A percentile compares a stretch with the other conserved stretches of the same genome.
phyloP scores from a whole-genome alignment of 176 grass and related monocot species.

The Musa beccarii region DNA sequence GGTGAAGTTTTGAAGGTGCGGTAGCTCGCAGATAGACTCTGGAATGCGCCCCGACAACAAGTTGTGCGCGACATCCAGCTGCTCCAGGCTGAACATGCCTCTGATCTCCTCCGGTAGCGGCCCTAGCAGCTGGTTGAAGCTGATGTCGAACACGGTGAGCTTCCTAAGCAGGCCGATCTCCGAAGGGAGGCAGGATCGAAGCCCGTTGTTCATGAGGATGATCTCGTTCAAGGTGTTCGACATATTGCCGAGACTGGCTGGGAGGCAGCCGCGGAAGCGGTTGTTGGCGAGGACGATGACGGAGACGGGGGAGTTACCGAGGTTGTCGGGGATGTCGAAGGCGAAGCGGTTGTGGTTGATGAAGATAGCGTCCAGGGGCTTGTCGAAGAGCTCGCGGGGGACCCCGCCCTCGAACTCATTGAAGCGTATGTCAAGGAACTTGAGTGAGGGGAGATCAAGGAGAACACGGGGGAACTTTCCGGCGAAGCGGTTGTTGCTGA shows the following conservation, averaged over 20 bases:
- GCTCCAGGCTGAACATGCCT: constrained; percentile 56
- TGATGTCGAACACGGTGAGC: constrained; percentile 81
- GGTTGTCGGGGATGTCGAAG: constrained; percentile 65
- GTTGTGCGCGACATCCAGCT: constrained; percentile 89
- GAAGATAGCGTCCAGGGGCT: constrained; percentile 85
- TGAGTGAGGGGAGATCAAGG: constrained; percentile 44
- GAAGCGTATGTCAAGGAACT: constrained; percentile 87
- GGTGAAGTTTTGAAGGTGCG: constrained; percentile 78
- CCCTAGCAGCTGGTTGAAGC: constrained; percentile 62
- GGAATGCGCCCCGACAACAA: constrained; percentile 59
- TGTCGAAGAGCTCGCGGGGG: constrained; percentile 52
- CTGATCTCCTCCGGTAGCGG: constrained; percentile 56
- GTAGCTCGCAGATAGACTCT: constrained; percentile 50
- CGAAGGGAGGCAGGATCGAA: constrained; percentile 64
- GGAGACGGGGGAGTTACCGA: constrained; percentile 89
- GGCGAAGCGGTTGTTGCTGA: constrained; percentile 98
- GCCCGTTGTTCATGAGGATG: constrained; percentile 71
- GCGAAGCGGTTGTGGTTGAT: constrained; percentile 90
- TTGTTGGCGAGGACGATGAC: constrained; percentile 92
- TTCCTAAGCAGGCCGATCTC: constrained; percentile 57
- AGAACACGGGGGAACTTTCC: constrained; percentile 63
- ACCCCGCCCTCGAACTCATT: constrained; percentile 90
- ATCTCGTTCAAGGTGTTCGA: constrained; percentile 89
- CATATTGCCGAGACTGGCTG: constrained; percentile 91
- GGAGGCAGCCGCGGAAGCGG: constrained; percentile 59